Percentiles rank a stretch among this genome's conserved stretches.
phyloP scores from a whole-genome alignment of 1,284 basidiomycete genomes.

The Ganoderma meredithae region DNA sequence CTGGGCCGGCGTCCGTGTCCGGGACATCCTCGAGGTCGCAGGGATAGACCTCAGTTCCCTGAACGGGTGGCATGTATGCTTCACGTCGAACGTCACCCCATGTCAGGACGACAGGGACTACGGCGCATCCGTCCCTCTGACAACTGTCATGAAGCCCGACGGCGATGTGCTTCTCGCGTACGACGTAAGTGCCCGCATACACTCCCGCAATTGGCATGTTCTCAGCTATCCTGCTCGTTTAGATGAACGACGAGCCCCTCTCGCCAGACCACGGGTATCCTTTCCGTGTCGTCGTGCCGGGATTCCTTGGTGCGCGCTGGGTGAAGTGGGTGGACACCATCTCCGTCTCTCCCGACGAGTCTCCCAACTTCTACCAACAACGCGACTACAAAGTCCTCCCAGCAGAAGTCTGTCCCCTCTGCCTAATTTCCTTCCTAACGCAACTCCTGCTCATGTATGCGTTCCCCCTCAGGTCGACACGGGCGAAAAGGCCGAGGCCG shows the following conservation, averaged over 20 bases:
- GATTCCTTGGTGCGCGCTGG: conserved; percentile 77
- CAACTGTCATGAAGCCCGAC: conserved; percentile 53
- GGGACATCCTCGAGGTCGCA: conserved; percentile 57
- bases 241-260: conserved; percentile 75
- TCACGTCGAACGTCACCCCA: conserved; percentile 64
- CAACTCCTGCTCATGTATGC: too few relatives aligned
- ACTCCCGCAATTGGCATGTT: neutral
- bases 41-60: conserved; percentile 44
- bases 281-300: conserved; percentile 73
- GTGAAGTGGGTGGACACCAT: conserved; percentile 81
- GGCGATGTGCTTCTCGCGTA: conserved; percentile 68
- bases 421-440: too few relatives aligned
- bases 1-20: conserved; percentile 65
- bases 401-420: too few relatives aligned
- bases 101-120: conserved; percentile 70
- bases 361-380: conserved; percentile 72
- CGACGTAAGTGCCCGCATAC: conserved; percentile 50
- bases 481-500: conserved; percentile 48
- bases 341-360: conserved; percentile 58
- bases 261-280: conserved; percentile 74
- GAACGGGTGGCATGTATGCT: conserved; percentile 58
- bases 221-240: conserved; percentile 14
- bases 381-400: conserved; percentile 73
- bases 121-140: conserved; percentile 65
- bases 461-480: conserved; percentile 31